Evolutionary conservation across 2,329 filamentous ascomycete species (phyloP).

Genomic region (Pestalotiopsis sp.): DNA sequence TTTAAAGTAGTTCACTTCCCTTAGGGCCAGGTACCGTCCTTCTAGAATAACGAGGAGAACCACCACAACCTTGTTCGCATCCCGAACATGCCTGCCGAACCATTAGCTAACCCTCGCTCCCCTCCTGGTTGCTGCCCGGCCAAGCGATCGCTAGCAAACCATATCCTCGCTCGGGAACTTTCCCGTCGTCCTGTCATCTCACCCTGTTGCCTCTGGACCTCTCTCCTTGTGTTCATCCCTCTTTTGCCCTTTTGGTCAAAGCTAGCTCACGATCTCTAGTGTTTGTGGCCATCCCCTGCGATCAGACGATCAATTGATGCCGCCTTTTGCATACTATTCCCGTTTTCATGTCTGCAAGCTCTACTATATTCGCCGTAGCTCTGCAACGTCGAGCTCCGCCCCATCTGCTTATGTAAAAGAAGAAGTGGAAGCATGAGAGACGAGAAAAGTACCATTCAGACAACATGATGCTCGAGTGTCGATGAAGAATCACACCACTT

Average conservation of each 20-base stretch:
- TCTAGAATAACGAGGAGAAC: background rate
- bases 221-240: no score
- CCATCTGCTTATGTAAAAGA: background rate
- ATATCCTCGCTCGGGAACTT: background rate
- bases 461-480: background rate
- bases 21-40: slow-evolving; percentile 1
- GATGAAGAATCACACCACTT: background rate
- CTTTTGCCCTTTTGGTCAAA: background rate
- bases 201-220: background rate
- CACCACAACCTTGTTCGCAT: background rate
- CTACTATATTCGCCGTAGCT: background rate
- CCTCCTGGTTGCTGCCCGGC: background rate
- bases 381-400: background rate
- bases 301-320: background rate
- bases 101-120: background rate
- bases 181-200: background rate
- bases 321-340: background rate
- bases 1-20: background rate
- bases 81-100: background rate
- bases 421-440: background rate
- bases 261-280: background rate
- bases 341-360: no score
- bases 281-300: background rate
- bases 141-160: background rate
- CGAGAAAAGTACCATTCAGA: background rate